Conservation (phyloP, 805 yeast genomes). For the Saturnispora dispora region DNA sequence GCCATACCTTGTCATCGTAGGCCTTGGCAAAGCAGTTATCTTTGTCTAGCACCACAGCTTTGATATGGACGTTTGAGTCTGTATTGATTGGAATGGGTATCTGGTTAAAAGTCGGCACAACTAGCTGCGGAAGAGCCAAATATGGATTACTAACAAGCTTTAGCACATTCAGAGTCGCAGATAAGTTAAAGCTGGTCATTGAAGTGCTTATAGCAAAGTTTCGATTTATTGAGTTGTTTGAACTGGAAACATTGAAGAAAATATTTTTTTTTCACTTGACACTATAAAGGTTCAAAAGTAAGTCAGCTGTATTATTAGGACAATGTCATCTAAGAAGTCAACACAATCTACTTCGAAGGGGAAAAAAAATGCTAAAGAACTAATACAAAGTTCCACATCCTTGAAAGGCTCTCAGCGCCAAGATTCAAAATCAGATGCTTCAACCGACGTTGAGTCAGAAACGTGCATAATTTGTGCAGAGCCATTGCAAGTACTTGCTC, state of each 20-base stretch:
- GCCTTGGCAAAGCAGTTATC: constrained; percentile 92
- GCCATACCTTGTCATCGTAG: constrained; percentile 73
- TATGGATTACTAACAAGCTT: constrained; percentile 53
- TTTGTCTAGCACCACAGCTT: constrained; percentile 81
- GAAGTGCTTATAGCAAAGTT: background rate
- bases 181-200: constrained; percentile 39
- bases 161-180: constrained; percentile 66
- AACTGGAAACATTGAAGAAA: background rate
- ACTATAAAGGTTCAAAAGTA: background rate
- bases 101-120: constrained; percentile 39
- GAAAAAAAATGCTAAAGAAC: background rate
- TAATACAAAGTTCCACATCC: background rate
- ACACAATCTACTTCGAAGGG: background rate
- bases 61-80: constrained; percentile 31
- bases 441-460: constrained; percentile 7
- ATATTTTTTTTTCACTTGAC: background rate
- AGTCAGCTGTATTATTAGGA: background rate
- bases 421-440: background rate
- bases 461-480: constrained; percentile 83
- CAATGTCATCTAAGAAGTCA: background rate
- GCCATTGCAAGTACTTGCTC: constrained; percentile 48
- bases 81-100: constrained; percentile 20
- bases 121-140: constrained; percentile 62
- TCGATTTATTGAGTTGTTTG: background rate
- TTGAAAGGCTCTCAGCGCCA: background rate